These are phyloP conservation scores for Annona squamosa DNA, from an alignment of 164 flowering plant genomes.

Conservation along the genomic window DNA sequence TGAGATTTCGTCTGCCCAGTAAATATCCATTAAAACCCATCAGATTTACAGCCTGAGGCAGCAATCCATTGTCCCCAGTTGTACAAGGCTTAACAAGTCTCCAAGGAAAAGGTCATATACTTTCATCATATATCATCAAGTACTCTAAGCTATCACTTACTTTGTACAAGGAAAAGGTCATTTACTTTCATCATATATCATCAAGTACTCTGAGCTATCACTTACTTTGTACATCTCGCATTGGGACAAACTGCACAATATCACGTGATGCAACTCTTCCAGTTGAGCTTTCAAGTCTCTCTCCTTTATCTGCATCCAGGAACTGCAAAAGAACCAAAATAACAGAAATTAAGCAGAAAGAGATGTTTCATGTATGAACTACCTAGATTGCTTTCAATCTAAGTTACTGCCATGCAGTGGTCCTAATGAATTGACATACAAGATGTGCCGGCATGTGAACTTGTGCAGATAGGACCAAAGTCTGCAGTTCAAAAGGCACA, in stretches of 20 bases:
- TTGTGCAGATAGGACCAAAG: too few species aligned
- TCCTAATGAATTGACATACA: too few species aligned
- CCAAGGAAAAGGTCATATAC: too few species aligned
- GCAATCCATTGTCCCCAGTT: background rate
- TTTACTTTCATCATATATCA: background rate
- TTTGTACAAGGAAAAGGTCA: background rate
- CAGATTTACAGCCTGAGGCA: background rate
- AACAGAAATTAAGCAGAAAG: background rate
- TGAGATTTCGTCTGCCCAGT: background rate
- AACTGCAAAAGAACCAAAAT: constrained; percentile 30
- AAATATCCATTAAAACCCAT: background rate
- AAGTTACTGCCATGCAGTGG: too few species aligned
- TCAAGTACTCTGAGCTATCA: background rate
- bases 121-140: background rate
- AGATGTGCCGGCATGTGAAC: too few species aligned
- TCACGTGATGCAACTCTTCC: constrained; percentile 67
- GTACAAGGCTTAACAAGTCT: background rate
- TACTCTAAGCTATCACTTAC: constrained; percentile 4
- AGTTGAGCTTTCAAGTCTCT: constrained; percentile 58
- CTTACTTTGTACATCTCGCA: constrained; percentile 15
- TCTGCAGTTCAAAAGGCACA: too few species aligned
- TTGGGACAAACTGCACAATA: constrained; percentile 22
- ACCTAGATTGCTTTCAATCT: too few species aligned
- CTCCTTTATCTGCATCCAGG: constrained; percentile 85
- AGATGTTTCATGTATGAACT: too few species aligned